Conservation (phyloP, 2,329 filamentous ascomycete species). For the Ilyonectria destructans region DNA sequence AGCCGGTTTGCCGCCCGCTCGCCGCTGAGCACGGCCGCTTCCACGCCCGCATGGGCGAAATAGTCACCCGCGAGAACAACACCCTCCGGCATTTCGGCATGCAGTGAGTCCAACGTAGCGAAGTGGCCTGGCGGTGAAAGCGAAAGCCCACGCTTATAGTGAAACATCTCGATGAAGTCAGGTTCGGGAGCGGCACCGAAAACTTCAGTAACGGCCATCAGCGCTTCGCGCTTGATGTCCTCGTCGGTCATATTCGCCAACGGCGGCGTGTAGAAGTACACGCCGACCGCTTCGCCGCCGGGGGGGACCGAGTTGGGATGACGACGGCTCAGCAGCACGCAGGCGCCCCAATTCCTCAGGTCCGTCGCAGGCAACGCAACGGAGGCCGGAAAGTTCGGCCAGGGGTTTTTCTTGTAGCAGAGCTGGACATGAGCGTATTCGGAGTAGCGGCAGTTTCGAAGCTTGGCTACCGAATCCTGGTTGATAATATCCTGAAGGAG, state of each 20-base stretch:
- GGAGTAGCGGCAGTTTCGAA: slow-evolving; percentile 9
- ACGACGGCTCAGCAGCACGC: slow-evolving; percentile 10
- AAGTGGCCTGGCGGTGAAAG: slow-evolving; percentile 5
- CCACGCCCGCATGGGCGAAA: slow-evolving; percentile 7
- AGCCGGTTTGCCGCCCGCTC: slow-evolving; percentile 4
- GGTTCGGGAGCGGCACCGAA: slow-evolving; percentile 6
- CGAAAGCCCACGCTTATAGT: slow-evolving; percentile 9
- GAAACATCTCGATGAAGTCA: slow-evolving; percentile 8
- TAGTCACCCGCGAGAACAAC: slow-evolving; percentile 6
- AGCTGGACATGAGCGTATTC: slow-evolving; percentile 18
- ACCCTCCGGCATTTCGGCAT: slow-evolving; percentile 9
- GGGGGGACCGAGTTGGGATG: slow-evolving; percentile 11
- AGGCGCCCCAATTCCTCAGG: slow-evolving; percentile 8
- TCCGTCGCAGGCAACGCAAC: slow-evolving; percentile 12
- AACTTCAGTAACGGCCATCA: slow-evolving; percentile 4
- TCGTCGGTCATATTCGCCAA: slow-evolving; percentile 8
- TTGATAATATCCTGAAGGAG: not conserved
- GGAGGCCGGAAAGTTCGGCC: slow-evolving; percentile 13
- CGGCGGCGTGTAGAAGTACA: slow-evolving; percentile 11
- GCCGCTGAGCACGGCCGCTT: slow-evolving; percentile 4
- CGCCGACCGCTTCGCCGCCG: not conserved
- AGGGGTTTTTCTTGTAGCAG: slow-evolving; percentile 19
- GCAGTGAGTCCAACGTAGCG: not conserved
- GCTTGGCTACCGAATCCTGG: slow-evolving; percentile 1
- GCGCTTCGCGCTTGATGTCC: slow-evolving; percentile 7